Evolutionary conservation across 345 rosid genomes (phyloP).

Genomic region (Iberis pinnata): DNA sequence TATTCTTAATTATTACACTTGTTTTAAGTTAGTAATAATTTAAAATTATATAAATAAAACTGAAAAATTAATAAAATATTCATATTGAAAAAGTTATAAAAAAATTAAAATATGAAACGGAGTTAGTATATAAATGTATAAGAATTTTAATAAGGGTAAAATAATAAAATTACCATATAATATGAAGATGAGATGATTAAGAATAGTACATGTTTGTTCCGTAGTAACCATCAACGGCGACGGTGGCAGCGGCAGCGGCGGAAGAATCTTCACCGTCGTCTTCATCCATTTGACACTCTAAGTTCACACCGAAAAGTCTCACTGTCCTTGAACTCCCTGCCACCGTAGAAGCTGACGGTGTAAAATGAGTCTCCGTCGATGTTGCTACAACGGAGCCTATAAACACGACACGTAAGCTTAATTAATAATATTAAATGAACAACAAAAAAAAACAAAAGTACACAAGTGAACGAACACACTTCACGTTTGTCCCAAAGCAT

Average conservation of each 20-base stretch:
- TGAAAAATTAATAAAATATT: no score
- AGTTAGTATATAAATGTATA: no score
- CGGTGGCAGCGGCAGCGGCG: conserved; percentile 14
- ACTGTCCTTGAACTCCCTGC: conserved; percentile 52
- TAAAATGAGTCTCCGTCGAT: conserved; percentile 18
- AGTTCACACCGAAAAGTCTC: conserved; percentile 81
- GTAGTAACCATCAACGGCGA: conserved; percentile 38
- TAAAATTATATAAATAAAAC: no score
- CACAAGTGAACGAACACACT: conserved; percentile 20
- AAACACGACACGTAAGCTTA: conserved; percentile 28
- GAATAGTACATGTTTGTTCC: conserved; percentile 35
- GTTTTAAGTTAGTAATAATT: no score
- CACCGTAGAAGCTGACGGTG: conserved; percentile 17
- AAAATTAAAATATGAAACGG: no score
- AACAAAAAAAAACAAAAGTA: neutral
- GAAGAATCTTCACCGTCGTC: conserved; percentile 35
- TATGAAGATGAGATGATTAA: conserved; percentile 24
- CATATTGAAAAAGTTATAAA: no score
- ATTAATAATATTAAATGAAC: neutral
- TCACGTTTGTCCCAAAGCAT: conserved; percentile 27
- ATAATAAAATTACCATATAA: conserved; percentile 22
- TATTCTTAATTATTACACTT: no score
- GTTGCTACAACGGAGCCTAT: conserved; percentile 27
- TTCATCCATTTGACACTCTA: conserved; percentile 69
- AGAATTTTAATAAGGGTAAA: neutral